Evolutionary conservation across 257 asterid genomes (phyloP).

Genomic region (Salvia splendens): DNA sequence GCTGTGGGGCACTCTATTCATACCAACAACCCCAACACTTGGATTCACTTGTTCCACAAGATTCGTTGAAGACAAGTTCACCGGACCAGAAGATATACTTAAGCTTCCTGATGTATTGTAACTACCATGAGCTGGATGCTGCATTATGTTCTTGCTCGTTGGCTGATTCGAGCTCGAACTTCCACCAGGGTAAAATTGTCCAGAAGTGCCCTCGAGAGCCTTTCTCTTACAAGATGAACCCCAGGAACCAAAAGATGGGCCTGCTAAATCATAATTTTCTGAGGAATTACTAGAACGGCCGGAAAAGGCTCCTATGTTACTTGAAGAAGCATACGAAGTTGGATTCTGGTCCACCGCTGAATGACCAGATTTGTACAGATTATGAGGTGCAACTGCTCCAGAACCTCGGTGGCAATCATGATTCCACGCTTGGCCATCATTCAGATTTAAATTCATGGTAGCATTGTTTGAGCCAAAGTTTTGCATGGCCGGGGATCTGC

Average conservation of each 20-base stretch:
- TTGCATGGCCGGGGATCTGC: slow-evolving; percentile 36
- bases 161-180: slow-evolving; percentile 61
- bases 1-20: slow-evolving; percentile 38
- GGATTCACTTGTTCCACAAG: slow-evolving; percentile 45
- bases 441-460: slow-evolving; percentile 38
- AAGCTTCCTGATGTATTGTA: slow-evolving; percentile 47
- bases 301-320: slow-evolving; percentile 45
- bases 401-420: slow-evolving; percentile 34
- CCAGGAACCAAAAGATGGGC: slow-evolving; percentile 62
- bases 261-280: slow-evolving; percentile 48
- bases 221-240: slow-evolving; percentile 85
- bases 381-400: slow-evolving; percentile 38
- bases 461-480: slow-evolving; percentile 35
- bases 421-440: slow-evolving; percentile 36
- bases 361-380: slow-evolving; percentile 40
- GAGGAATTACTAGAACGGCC: slow-evolving; percentile 44
- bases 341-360: slow-evolving; percentile 46
- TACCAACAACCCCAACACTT: slow-evolving; percentile 46
- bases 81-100: slow-evolving; percentile 45
- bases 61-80: slow-evolving; percentile 41
- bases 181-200: slow-evolving; percentile 58
- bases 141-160: slow-evolving; percentile 40
- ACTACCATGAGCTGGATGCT: slow-evolving; percentile 44
- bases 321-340: slow-evolving; percentile 43
- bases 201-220: slow-evolving; percentile 77